Percentiles rank a stretch among this genome's conserved stretches.
phyloP scores from a whole-genome alignment of 805 yeast species.

The Yamadazyma endophytica region DNA sequence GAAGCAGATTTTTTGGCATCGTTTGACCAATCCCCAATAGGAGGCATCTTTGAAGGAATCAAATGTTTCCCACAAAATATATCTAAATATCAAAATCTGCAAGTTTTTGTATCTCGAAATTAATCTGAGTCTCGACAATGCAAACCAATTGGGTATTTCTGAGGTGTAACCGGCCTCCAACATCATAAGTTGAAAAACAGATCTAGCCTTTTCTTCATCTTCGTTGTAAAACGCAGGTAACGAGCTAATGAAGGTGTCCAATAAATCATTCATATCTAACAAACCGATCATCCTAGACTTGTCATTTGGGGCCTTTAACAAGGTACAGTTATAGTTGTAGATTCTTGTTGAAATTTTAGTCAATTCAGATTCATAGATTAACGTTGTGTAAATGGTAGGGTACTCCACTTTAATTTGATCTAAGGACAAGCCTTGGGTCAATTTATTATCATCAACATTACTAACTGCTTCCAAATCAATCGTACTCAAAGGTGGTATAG shows the following conservation, averaged over 20 bases:
- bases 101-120: conserved; percentile 14
- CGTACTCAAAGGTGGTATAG: conserved; percentile 17
- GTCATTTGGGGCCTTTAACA: conserved; percentile 15
- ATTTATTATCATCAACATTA: conserved; percentile 15
- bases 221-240: conserved; percentile 14
- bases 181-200: conserved; percentile 3
- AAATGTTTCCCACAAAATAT: conserved; percentile 16
- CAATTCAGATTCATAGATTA: conserved; percentile 17
- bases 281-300: conserved; percentile 19
- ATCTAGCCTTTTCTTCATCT: conserved; percentile 8
- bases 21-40: conserved; percentile 12
- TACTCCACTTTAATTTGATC: conserved; percentile 12
- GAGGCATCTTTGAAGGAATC: conserved; percentile 12
- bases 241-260: conserved; percentile 10
- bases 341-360: conserved; percentile 17
- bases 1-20: conserved; percentile 13
- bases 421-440: conserved; percentile 9
- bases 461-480: conserved; percentile 16
- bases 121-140: conserved; percentile 14
- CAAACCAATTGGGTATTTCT: conserved; percentile 15
- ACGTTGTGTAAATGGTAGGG: conserved; percentile 17
- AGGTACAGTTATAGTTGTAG: conserved; percentile 16
- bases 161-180: conserved; percentile 5
- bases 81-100: conserved; percentile 15
- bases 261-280: conserved; percentile 16